phyloP scores from a whole-genome alignment of 306 rosid genomes.

The Quercus agrifolia region DNA sequence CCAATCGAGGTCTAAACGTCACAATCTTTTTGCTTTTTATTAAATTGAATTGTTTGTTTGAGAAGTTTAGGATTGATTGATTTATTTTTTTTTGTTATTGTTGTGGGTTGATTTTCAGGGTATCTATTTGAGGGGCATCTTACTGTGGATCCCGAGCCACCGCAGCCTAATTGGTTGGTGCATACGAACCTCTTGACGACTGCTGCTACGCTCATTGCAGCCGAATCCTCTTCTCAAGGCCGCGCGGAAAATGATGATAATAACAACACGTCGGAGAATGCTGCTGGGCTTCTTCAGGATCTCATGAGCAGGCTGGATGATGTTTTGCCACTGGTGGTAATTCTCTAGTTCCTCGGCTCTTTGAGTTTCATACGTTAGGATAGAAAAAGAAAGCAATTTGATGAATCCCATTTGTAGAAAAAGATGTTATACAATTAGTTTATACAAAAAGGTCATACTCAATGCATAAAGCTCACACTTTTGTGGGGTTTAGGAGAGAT shows the following conservation, averaged over 20 bases:
- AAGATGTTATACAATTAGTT: too few species aligned
- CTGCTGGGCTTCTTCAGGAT: conserved; percentile 53
- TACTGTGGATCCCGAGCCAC: conserved; percentile 89
- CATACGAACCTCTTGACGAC: conserved; percentile 65
- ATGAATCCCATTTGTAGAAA: too few species aligned
- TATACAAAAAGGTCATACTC: too few species aligned
- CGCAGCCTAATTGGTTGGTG: conserved; percentile 91
- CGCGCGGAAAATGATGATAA: conserved; percentile 19
- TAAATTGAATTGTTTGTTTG: background rate
- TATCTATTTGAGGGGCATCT: conserved; percentile 96
- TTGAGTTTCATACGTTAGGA: background rate
- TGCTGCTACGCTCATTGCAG: conserved; percentile 64
- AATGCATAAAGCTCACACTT: too few species aligned
- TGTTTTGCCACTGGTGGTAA: conserved; percentile 74
- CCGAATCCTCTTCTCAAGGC: conserved; percentile 59
- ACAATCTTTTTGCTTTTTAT: background rate
- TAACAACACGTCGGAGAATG: conserved; percentile 29
- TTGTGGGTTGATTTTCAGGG: conserved; percentile 40
- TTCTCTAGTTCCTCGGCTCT: background rate
- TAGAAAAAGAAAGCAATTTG: background rate
- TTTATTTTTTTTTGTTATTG: background rate
- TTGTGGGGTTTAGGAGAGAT: too few species aligned
- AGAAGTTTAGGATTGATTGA: background rate
- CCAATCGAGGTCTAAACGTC: conserved; percentile 43
- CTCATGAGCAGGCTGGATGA: conserved; percentile 64